phyloP scores from a whole-genome alignment of 176 grass and related monocot species.

The Melocanna baccifera region DNA sequence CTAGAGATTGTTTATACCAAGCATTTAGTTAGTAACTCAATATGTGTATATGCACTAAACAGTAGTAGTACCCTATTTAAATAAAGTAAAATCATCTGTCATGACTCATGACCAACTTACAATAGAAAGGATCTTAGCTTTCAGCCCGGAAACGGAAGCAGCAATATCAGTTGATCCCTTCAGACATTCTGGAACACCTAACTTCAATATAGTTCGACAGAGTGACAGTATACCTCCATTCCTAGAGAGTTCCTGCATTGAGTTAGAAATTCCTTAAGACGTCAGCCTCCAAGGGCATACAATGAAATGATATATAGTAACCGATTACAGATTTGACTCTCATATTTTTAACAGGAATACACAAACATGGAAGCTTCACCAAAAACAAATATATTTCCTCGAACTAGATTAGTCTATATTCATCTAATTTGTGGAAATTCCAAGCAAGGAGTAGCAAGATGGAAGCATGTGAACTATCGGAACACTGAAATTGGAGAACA shows the following conservation, averaged over 20 bases:
- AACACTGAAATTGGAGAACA: background rate
- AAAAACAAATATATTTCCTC: background rate
- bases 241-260: conserved; percentile 78
- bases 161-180: conserved; percentile 62
- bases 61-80: background rate
- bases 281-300: conserved; percentile 1
- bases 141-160: conserved; percentile 76
- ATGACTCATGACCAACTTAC: conserved; percentile 52
- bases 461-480: background rate
- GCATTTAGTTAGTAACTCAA: conserved; percentile 13
- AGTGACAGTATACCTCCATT: conserved; percentile 89
- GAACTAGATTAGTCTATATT: background rate
- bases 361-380: background rate
- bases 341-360: background rate
- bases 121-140: conserved; percentile 89
- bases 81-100: background rate
- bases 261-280: conserved; percentile 23
- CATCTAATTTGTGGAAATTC: background rate
- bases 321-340: background rate
- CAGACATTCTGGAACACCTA: conserved; percentile 65
- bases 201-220: conserved; percentile 66
- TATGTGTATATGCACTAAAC: background rate
- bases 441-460: conserved; percentile 2
- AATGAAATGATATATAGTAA: conserved; percentile 10
- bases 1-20: conserved; percentile 43